Base-by-base conservation (phyloP, 495 filamentous ascomycete species). In the Hypomontagnella monticulosa region DNA sequence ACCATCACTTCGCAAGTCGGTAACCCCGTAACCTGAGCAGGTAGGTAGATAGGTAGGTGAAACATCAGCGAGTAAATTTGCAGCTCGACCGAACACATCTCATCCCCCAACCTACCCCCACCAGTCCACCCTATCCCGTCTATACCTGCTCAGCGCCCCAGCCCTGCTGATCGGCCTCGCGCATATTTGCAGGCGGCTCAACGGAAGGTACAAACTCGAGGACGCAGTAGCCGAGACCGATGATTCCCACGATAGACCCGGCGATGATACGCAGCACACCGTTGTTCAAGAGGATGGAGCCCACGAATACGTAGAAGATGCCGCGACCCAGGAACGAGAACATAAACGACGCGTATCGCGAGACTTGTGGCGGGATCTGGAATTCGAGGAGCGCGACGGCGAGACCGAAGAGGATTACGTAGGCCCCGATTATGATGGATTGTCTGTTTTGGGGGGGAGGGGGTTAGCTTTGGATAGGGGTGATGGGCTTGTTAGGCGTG, bases 131-230 rank as follows among this genome's bases (percentile, higher is more conserved):
- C 30, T 4, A 1, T 27, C 42, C 14, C 18, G 11, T 3, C 32
- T 89, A 96, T 50, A 96, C 89, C 81, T 95, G 79, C 82, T 97
- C 93, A 47, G 92, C 91, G 59, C 93, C 93, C 93, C 93, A 97
- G 67, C 92, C 88, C 57, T n/a, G 19, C 16, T 86, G 89, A 78
- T 95, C 92, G 57, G 80, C 81, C 77, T 96, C 93, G 76, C 95
- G 87, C 96, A 99, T 99, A 81, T 97, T 99, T 69, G 92, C 89
- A 15, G 96, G 96, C 16, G 96, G 94, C 83, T 99, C 95, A 73
- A 99, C 97, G 37, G 88, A 93, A 0, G 96, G 95, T 57, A 97
- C 88, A 78, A 92, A 99, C 80, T 98, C 93, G 66, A 98, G 85
- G 15, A 84, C 91, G 48, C 87, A 79, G 78, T 97, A 99, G 36